A percentile compares a stretch with the other conserved stretches of the same genome.
Evolutionary conservation across 768 basidiomycete genomes (phyloP).

Genomic region (Tephrocybe rancida): DNA sequence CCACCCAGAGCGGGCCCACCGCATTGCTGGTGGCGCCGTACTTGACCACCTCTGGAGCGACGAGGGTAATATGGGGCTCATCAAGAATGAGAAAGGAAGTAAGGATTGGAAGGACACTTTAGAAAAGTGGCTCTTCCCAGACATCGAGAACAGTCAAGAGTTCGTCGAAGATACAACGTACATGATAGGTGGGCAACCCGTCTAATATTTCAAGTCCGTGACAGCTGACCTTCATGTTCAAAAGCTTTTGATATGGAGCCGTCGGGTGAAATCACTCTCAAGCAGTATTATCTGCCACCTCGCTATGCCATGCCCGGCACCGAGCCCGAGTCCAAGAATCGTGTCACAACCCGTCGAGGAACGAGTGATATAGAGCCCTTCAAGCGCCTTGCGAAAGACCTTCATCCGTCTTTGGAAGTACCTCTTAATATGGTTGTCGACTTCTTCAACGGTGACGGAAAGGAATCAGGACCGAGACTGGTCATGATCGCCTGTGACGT

Average conservation of each 20-base stretch:
- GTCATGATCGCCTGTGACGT: conserved; percentile 16
- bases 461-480: conserved; percentile 8
- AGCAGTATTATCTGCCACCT: conserved; percentile 18
- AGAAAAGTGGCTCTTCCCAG: conserved; percentile 18
- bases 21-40: conserved; percentile 15
- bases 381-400: neutral
- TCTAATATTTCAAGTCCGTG: neutral
- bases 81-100: conserved; percentile 9
- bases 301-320: conserved; percentile 5
- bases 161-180: conserved; percentile 15
- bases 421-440: conserved; percentile 10
- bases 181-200: conserved; percentile 7
- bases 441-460: conserved; percentile 9
- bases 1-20: conserved; percentile 10
- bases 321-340: conserved; percentile 10
- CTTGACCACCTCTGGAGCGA: conserved; percentile 14
- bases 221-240: neutral
- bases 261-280: conserved; percentile 15
- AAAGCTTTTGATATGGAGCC: conserved; percentile 17
- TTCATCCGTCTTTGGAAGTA: conserved; percentile 5
- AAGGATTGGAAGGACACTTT: conserved; percentile 15
- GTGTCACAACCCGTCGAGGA: conserved; percentile 12
- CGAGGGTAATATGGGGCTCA: conserved; percentile 11
- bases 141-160: conserved; percentile 8
- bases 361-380: conserved; percentile 13